Conservation (phyloP, 495 filamentous ascomycete species). For the Aspergillus avenaceus region DNA sequence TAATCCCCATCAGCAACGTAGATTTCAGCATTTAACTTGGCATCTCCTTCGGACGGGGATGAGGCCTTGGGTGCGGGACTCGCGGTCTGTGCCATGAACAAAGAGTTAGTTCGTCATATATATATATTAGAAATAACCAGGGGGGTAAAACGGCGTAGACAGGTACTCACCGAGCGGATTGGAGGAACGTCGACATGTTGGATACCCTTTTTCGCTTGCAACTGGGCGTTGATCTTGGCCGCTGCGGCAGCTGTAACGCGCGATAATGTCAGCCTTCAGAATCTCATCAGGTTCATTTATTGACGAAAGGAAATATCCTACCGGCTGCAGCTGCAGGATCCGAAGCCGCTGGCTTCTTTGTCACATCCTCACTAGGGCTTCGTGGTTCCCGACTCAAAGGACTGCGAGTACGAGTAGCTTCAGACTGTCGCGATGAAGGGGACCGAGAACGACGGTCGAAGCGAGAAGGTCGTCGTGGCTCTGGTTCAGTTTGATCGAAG, state of each 20-base stretch:
- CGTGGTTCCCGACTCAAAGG: conserved; percentile 59
- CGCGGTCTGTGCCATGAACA: conserved; percentile 33
- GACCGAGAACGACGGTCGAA: conserved; percentile 88
- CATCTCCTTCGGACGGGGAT: conserved; percentile 44
- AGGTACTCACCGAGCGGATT: conserved; percentile 58
- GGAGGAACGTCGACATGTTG: conserved; percentile 94
- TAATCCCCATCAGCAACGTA: conserved; percentile 95
- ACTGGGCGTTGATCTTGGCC: conserved; percentile 86
- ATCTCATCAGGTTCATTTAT: not conserved
- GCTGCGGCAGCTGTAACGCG: conserved; percentile 72
- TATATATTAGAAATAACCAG: too few species aligned
- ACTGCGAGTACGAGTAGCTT: conserved; percentile 71
- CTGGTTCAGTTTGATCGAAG: conserved; percentile 84
- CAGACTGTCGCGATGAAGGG: conserved; percentile 59
- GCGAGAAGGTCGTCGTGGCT: conserved; percentile 64
- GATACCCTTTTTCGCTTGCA: conserved; percentile 88
- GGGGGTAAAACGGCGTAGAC: too few species aligned
- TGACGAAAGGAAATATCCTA: conserved; percentile 28
- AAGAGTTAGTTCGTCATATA: not conserved
- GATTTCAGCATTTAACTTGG: conserved; percentile 74
- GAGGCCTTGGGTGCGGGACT: conserved; percentile 45
- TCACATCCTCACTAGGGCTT: conserved; percentile 43
- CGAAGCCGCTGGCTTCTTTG: conserved; percentile 38
- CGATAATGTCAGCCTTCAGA: conserved; percentile 3
- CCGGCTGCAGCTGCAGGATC: conserved; percentile 88